Evolutionary conservation across 768 basidiomycete genomes (phyloP).

Genomic region (Clavaria fumosa): DNA sequence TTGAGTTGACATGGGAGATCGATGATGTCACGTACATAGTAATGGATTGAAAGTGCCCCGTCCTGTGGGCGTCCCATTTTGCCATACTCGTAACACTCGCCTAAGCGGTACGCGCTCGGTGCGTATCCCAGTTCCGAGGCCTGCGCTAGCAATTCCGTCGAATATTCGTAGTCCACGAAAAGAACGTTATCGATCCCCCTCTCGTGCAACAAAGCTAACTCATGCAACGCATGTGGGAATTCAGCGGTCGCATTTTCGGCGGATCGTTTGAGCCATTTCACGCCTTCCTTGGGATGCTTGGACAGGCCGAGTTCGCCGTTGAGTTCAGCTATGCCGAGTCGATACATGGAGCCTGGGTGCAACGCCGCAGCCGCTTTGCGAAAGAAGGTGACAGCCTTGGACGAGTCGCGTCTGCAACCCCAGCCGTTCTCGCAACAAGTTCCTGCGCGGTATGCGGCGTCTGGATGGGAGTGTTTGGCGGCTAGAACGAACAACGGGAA

Average conservation of each 20-base stretch:
- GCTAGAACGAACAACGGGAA: constrained; percentile 93
- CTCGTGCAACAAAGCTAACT: constrained; percentile 86
- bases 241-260: constrained; percentile 90
- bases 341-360: constrained; percentile 93
- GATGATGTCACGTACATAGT: constrained; percentile 59
- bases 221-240: constrained; percentile 93
- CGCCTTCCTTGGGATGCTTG: constrained; percentile 86
- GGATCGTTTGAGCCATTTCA: constrained; percentile 96
- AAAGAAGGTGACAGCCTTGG: constrained; percentile 86
- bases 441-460: constrained; percentile 88
- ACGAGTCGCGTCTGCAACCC: constrained; percentile 87
- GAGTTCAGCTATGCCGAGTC: constrained; percentile 88
- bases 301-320: constrained; percentile 86
- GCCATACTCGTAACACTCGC: constrained; percentile 98
- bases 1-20: constrained; percentile 1
- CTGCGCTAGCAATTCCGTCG: constrained; percentile 86
- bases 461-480: constrained; percentile 93
- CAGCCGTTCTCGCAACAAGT: constrained; percentile 99
- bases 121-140: constrained; percentile 94
- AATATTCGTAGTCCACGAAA: constrained; percentile 93
- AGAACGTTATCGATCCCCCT: constrained; percentile 97
- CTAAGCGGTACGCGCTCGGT: constrained; percentile 86
- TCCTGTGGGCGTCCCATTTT: constrained; percentile 98
- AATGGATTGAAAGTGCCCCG: constrained; percentile 93
- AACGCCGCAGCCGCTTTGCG: constrained; percentile 83